phyloP scores from a whole-genome alignment of 2,329 filamentous ascomycete species.

The Calonectria pseudoturangicola region DNA sequence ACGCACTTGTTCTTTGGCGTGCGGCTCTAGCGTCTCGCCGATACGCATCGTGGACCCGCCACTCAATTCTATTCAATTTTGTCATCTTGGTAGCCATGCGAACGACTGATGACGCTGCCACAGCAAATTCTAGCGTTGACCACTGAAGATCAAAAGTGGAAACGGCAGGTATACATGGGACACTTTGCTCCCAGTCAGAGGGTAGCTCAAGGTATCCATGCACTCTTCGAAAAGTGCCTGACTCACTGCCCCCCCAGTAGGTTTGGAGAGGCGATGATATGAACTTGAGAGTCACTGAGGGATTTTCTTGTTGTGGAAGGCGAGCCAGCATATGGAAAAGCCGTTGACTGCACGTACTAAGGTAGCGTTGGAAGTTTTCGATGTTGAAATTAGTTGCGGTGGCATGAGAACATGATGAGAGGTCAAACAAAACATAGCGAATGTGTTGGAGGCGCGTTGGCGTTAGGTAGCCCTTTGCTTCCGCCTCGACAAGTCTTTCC shows the following conservation, averaged over 20 bases:
- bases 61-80: neutral
- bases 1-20: conserved; percentile 4
- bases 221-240: neutral
- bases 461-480: neutral
- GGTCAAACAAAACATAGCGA: neutral
- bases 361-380: too few relatives aligned
- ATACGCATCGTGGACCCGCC: neutral
- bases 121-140: neutral
- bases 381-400: too few relatives aligned
- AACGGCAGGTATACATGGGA: neutral
- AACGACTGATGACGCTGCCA: neutral
- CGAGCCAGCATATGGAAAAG: neutral
- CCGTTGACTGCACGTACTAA: neutral
- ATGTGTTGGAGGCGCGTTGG: neutral
- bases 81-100: neutral
- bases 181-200: neutral
- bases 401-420: neutral
- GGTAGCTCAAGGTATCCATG: neutral
- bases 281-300: neutral
- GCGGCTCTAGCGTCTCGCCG: neutral
- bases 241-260: too few relatives aligned
- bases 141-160: neutral
- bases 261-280: too few relatives aligned
- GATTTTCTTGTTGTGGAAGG: neutral
- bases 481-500: neutral